Conservation (phyloP, 305 asterid genomes). For the Fraxinus dipetala region DNA sequence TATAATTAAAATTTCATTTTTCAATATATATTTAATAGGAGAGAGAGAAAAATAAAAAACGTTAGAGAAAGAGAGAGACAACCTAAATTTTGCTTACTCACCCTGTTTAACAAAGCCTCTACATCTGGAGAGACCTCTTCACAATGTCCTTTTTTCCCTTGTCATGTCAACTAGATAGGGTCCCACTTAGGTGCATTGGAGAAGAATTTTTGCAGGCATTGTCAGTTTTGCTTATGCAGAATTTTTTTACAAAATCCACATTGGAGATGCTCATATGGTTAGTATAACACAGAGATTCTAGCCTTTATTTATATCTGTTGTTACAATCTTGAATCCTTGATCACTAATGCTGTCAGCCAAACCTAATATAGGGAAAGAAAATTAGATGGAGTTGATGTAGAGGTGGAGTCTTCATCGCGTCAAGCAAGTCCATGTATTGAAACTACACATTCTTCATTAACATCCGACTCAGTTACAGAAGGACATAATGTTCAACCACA, state of each 20-base stretch:
- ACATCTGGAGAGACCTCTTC: not conserved
- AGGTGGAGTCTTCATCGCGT: slow-evolving; percentile 33
- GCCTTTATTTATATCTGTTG: not conserved
- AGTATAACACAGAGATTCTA: not conserved
- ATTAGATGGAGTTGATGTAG: slow-evolving; percentile 27
- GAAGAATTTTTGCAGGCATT: not conserved
- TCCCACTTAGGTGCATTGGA: not conserved
- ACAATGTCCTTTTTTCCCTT: not conserved
- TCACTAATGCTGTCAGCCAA: slow-evolving; percentile 19
- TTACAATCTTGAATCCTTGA: not conserved
- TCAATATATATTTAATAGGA: not conserved
- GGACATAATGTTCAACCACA: slow-evolving; percentile 32
- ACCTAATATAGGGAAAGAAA: slow-evolving; percentile 49
- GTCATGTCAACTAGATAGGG: not conserved
- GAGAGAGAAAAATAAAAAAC: not conserved
- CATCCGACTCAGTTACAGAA: slow-evolving; percentile 44
- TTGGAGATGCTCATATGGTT: not conserved
- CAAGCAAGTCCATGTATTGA: slow-evolving; percentile 45
- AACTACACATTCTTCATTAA: slow-evolving; percentile 33
- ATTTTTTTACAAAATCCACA: not conserved
- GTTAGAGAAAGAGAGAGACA: not conserved
- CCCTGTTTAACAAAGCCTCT: not conserved
- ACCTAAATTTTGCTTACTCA: not conserved
- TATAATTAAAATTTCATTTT: not conserved
- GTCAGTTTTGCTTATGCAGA: not conserved